Base-by-base conservation (phyloP, 805 yeast species). In the Pachysolen tannophilus region DNA sequence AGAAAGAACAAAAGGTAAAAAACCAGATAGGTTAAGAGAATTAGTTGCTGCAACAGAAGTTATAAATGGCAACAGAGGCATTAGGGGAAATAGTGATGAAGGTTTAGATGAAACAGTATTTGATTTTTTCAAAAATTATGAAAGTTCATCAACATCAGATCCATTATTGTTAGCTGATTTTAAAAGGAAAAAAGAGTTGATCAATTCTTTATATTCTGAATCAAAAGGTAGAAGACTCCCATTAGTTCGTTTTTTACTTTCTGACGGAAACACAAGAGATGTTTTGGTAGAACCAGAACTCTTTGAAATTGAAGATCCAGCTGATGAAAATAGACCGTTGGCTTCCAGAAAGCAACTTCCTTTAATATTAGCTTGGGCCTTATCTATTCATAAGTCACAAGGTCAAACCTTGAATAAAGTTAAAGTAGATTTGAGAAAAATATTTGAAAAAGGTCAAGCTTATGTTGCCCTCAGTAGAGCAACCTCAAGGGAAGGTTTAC, bases 301-400 rank as follows among this genome's bases (percentile, higher is more conserved):
- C 10, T 90, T 96, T 86, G 69, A 68, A 0, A 64, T 84, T 16
- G 90, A 80, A 43, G 94, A 86, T 55, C 35, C 35, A 7, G 26
- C 20, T 9, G 32, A 37, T 20, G 86, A 82, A 34, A 60, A 67
- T 17, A 65, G 65, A 7, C 73, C 80, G 0, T 45, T 85, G 10
- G 95, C 84, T 1, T 66, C 81, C 2, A 65, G 97, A 47, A 64
- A 67, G 0, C 98, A 92, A 50, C 46, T 92, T 2, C 98, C 98
- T 0, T 60, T 92, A 35, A 78, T 90, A 47, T 61, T 88, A n/a
- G 95, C 98, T 0, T 92, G 97, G 97, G 87, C 98, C 0, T 58
- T 92, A 29, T 87, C 97, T 0, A 88, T 92, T 30, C 98, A 92
- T 53, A 90, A 92, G 59, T 78, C 97, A 0, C 98, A 90, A 55